phyloP scores from a whole-genome alignment of 2,329 filamentous ascomycete genomes.

The Verticillium nubilum region DNA sequence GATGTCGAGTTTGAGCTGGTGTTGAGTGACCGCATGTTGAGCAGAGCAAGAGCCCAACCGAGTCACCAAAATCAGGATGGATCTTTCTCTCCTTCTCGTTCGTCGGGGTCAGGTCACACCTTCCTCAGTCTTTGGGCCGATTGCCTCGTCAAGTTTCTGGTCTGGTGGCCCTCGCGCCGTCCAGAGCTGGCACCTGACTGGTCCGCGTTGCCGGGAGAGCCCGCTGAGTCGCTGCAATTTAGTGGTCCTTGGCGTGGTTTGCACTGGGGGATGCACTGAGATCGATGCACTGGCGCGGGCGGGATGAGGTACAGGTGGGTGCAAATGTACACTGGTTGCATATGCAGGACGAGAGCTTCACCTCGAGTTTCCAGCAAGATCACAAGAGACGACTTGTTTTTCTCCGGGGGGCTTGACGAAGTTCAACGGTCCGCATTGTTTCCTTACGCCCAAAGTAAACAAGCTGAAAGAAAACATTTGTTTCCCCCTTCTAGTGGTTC shows the following conservation, averaged over 20 bases:
- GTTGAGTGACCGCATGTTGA: conserved; percentile 2
- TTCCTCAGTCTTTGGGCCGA: background rate
- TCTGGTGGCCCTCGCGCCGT: background rate
- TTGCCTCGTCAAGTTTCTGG: background rate
- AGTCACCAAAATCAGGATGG: background rate
- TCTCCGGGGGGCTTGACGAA: background rate
- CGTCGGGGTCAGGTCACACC: background rate
- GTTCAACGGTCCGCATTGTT: background rate
- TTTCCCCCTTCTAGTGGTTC: background rate
- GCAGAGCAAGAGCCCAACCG: background rate
- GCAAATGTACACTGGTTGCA: background rate
- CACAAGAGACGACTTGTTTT: too few species aligned
- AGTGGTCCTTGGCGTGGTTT: background rate
- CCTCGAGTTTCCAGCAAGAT: background rate
- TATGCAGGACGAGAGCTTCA: background rate
- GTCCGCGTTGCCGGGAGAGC: background rate
- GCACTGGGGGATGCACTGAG: background rate
- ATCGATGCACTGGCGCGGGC: background rate
- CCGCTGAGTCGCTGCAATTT: background rate
- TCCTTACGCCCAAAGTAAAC: background rate
- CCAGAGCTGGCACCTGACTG: background rate
- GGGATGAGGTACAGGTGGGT: background rate
- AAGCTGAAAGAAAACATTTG: background rate
- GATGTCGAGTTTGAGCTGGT: conserved; percentile 3
- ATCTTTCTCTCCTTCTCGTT: background rate